Conservation (phyloP, 305 asterid species). For the Solanum hybrid region DNA sequence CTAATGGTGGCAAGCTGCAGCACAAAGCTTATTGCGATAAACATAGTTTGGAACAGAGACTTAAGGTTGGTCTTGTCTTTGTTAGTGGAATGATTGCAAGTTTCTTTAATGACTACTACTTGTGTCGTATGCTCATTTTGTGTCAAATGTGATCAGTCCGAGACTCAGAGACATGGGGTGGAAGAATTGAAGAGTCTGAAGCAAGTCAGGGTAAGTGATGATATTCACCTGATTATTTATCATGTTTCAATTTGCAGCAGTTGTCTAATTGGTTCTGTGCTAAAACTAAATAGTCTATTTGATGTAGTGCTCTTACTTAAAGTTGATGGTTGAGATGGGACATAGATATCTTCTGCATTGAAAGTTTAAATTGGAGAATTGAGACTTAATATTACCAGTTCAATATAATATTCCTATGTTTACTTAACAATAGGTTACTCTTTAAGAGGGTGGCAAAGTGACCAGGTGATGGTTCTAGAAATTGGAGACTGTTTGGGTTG, state of each 20-base stretch:
- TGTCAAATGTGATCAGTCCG: conserved; percentile 43
- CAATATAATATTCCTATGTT: neutral
- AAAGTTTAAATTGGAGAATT: neutral
- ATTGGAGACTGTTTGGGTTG: neutral
- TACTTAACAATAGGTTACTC: neutral
- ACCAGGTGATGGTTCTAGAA: neutral
- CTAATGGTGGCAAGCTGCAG: conserved; percentile 78
- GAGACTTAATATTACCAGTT: neutral
- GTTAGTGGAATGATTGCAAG: neutral
- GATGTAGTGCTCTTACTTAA: neutral
- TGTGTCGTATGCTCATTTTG: conserved; percentile 2
- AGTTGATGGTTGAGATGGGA: neutral
- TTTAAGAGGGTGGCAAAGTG: neutral
- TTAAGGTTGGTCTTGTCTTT: conserved; percentile 49
- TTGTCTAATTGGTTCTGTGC: neutral
- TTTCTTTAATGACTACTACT: conserved; percentile 9
- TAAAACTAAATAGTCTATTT: neutral
- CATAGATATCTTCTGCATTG: neutral
- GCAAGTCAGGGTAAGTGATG: conserved; percentile 81
- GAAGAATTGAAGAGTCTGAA: conserved; percentile 88
- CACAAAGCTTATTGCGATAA: conserved; percentile 94
- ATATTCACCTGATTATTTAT: neutral
- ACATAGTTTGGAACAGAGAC: conserved; percentile 84
- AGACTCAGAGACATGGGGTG: conserved; percentile 56
- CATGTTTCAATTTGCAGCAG: neutral